Evolutionary conservation across 805 yeast species (phyloP).

Genomic region (Nakazawaea wyomingensis): DNA sequence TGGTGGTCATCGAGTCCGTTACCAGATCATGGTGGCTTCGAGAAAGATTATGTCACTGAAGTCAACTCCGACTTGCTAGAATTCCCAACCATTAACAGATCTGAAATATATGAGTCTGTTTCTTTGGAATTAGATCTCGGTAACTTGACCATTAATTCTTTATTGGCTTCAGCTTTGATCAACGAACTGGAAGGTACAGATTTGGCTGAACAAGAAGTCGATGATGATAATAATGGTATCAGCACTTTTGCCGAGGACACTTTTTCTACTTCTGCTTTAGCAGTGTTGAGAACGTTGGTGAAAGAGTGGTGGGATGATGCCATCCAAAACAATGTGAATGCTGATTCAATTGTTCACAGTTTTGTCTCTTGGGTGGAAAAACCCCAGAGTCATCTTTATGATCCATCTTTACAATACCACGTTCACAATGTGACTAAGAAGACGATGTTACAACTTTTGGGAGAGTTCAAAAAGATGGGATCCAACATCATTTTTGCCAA

Average conservation of each 20-base stretch:
- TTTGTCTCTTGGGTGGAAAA: conserved; percentile 85
- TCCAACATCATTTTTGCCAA: conserved; percentile 76
- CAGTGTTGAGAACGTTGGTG: conserved; percentile 66
- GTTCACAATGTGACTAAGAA: conserved; percentile 82
- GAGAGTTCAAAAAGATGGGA: conserved; percentile 78
- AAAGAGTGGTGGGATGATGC: conserved; percentile 96
- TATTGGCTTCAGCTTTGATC: conserved; percentile 75
- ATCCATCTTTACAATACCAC: conserved; percentile 76
- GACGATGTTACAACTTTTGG: conserved; percentile 71
- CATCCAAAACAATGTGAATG: conserved; percentile 54
- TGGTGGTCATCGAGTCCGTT: conserved; percentile 90
- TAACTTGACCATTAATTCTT: conserved; percentile 80
- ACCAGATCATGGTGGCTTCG: conserved; percentile 83
- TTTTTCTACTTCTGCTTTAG: conserved; percentile 70
- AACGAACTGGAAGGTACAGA: conserved; percentile 88
- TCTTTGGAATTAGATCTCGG: conserved; percentile 72
- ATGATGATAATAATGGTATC: conserved; percentile 7
- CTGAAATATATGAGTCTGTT: conserved; percentile 77
- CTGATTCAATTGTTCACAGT: conserved; percentile 77
- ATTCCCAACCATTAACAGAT: conserved; percentile 67
- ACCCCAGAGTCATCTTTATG: conserved; percentile 67
- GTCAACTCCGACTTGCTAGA: conserved; percentile 48
- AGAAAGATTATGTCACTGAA: conserved; percentile 45
- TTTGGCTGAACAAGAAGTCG: conserved; percentile 41
- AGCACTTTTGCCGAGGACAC: conserved; percentile 71